phyloP scores from a whole-genome alignment of 2,329 filamentous ascomycete species.

The Coniochaeta sp. region DNA sequence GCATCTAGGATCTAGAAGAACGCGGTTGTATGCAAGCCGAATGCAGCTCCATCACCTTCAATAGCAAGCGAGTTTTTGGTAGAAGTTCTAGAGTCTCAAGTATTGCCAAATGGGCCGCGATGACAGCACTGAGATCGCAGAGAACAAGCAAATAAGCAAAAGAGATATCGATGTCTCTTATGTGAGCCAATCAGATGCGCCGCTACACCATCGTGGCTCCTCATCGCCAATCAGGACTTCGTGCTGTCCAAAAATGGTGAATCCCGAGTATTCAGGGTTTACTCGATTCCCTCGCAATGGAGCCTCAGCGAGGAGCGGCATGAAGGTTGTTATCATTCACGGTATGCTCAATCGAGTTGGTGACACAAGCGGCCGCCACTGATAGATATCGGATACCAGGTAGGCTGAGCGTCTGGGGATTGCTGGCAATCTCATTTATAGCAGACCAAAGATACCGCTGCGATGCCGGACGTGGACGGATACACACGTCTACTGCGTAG shows the following conservation, averaged over 20 bases:
- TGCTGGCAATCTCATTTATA: not conserved
- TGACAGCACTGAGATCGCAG: no score
- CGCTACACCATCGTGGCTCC: not conserved
- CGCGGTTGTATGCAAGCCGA: no score
- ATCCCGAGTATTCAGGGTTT: not conserved
- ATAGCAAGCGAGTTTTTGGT: no score
- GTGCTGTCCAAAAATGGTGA: not conserved
- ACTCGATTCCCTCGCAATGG: not conserved
- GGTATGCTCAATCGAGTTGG: not conserved
- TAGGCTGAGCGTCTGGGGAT: not conserved
- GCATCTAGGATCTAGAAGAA: not conserved
- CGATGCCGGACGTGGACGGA: not conserved
- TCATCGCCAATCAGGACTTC: not conserved
- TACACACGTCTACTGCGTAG: no score
- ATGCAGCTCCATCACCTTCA: no score
- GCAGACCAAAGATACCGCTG: not conserved
- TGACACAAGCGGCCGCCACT: not conserved
- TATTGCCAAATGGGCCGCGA: no score
- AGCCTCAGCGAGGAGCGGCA: not conserved
- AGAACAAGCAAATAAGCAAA: no score
- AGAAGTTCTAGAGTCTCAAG: no score
- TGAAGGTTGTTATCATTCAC: not conserved
- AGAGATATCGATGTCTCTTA: no score
- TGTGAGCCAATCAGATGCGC: not conserved
- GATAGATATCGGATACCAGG: not conserved